phyloP scores from a whole-genome alignment of 108 stramenopile species.

The Nitzschia inconspicua region DNA sequence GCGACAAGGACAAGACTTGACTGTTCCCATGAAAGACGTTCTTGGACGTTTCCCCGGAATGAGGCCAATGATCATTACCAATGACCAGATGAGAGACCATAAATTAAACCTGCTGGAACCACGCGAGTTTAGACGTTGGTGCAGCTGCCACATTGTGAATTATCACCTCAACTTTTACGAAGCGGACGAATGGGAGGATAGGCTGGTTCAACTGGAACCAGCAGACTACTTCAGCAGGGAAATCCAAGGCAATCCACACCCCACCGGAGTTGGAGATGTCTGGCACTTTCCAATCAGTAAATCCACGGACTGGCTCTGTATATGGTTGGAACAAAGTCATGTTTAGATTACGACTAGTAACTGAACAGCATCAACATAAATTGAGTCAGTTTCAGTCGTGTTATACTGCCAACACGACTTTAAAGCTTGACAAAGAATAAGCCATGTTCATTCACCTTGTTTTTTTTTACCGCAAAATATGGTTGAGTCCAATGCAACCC shows the following conservation, averaged over 20 bases:
- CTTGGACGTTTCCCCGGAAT: conserved; percentile 67
- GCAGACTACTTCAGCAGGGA: conserved; percentile 85
- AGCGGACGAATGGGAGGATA: conserved; percentile 47
- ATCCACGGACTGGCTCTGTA: conserved; percentile 44
- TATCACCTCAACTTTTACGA: conserved; percentile 58
- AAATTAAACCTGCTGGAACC: conserved; percentile 72
- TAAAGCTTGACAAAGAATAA: no score
- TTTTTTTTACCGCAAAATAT: no score
- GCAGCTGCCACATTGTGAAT: conserved; percentile 73
- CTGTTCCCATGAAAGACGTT: conserved; percentile 43
- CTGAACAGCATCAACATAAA: no score
- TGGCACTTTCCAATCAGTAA: conserved; percentile 88
- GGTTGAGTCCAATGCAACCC: no score
- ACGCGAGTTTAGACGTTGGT: conserved; percentile 78
- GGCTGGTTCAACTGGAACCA: conserved; percentile 54
- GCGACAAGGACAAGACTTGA: conserved; percentile 25
- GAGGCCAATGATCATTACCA: conserved; percentile 75
- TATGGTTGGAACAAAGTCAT: conserved; percentile 30
- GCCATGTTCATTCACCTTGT: no score
- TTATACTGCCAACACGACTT: no score
- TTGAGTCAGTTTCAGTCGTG: no score
- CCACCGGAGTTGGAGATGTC: conserved; percentile 14
- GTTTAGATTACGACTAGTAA: no score
- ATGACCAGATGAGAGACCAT: conserved; percentile 91
- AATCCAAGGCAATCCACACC: conserved; percentile 68